Conservation (phyloP, 2,329 filamentous ascomycete species). For the Fusarium denticulatum region DNA sequence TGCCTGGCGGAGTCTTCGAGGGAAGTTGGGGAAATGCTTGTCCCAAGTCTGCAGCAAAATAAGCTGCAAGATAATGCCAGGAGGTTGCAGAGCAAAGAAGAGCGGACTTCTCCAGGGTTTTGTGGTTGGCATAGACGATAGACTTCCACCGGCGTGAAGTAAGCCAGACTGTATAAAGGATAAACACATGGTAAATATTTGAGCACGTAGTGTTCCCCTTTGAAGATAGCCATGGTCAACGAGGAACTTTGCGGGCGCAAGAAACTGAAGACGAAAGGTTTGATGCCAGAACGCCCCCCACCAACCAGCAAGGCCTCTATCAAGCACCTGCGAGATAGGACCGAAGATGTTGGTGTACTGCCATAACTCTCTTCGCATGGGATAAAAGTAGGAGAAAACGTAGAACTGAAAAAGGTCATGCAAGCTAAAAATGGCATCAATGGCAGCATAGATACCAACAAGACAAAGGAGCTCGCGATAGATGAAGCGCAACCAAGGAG, state of each 20-base stretch:
- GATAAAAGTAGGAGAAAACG: constrained; percentile 61
- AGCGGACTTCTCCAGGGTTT: constrained; percentile 62
- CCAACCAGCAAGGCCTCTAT: constrained; percentile 79
- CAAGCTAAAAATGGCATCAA: constrained; percentile 69
- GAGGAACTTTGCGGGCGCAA: constrained; percentile 65
- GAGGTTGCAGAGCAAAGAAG: constrained; percentile 78
- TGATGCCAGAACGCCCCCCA: constrained; percentile 96
- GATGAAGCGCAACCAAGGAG: constrained; percentile 57
- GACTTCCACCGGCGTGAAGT: constrained; percentile 77
- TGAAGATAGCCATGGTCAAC: constrained; percentile 52
- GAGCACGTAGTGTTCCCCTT: constrained; percentile 41
- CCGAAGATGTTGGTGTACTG: constrained; percentile 67
- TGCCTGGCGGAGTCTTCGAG: constrained; percentile 57
- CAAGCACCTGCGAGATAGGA: constrained; percentile 62
- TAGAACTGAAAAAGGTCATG: constrained; percentile 67
- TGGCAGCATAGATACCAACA: constrained; percentile 65
- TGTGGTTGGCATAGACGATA: constrained; percentile 67
- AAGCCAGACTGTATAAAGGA: constrained; percentile 72
- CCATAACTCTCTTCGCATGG: constrained; percentile 61
- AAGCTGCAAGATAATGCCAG: constrained; percentile 72
- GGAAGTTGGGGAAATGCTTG: constrained; percentile 52
- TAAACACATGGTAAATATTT: constrained; percentile 46
- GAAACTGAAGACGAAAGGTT: constrained; percentile 79
- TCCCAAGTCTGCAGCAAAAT: constrained; percentile 49
- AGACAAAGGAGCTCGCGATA: constrained; percentile 68